Evolutionary conservation across 148 eudicot species (phyloP), one percentile per base, ranked within the genome.

Genomic region (Chenopodium suecicum): DNA sequence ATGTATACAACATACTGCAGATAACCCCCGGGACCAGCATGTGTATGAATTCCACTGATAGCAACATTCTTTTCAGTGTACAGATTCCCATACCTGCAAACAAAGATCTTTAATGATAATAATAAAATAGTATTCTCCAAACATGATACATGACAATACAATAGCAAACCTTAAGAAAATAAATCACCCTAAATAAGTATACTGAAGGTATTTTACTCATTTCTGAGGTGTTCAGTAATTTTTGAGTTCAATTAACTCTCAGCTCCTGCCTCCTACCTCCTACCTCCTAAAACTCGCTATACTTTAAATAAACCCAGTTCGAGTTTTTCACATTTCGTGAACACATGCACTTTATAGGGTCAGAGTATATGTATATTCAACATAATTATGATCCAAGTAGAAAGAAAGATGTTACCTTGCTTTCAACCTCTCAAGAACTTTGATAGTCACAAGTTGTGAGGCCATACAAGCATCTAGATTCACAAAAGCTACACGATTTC

Each of bases 381-480:
- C 76, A 70, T 44, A 9, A 32, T 17, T 9, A 72, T 60, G 10
- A 78, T 73, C 48, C 73, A 63, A 31, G 22, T 12, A 47, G 11
- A 67, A 22, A 65, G 23, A 13, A 22, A 8, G 17, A 52, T 12
- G 31, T 62, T 87, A 96, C 99, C 99, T 94, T 52, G 98, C 90
- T 80, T 92, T 96, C 86, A 96, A 86, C 79, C 97, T 91, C 88
- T 96, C 98, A 23, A 96, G 87, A 76, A 96, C 98, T 86, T 94
- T 96, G 32, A 94, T 84, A 44, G 93, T 94, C 78, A 96, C 99
- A 46, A 96, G 88, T 71, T 96, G 98, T 66, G 99, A 95, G 77
- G 93, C 99, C 99, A 96, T 96, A 83, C 99, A 96, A 84, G 99
- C 99, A 91, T 96, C 99, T 25, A 96, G 95, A 85, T 96, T 96